These are phyloP conservation scores for Piper betle DNA, from an alignment of 164 flowering plant genomes.

Conservation along the genomic window DNA sequence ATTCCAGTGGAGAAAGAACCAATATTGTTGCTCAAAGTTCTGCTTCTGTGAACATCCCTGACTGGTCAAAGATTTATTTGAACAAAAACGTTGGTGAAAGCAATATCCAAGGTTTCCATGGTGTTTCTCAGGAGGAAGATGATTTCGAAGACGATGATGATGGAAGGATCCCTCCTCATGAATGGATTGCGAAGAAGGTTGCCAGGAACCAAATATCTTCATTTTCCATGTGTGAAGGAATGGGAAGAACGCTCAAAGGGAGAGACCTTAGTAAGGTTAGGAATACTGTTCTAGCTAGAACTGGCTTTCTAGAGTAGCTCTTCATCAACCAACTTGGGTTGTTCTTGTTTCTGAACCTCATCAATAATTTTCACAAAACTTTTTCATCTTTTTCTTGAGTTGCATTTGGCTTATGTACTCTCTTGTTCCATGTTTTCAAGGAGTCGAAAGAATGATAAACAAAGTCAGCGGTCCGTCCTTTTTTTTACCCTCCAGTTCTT, in stretches of 20 bases:
- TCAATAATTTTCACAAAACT: too few relatives aligned
- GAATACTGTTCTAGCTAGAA: conserved; percentile 62
- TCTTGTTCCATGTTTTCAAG: too few relatives aligned
- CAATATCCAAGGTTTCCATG: conserved; percentile 1
- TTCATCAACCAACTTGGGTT: too few relatives aligned
- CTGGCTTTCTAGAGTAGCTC: conserved; percentile 77
- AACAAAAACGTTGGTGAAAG: conserved; percentile 10
- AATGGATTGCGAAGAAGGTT: conserved; percentile 57
- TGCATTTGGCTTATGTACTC: too few relatives aligned
- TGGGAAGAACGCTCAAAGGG: conserved; percentile 88
- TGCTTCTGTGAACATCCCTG: conserved; percentile 49
- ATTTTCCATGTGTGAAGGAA: conserved; percentile 74
- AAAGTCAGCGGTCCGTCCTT: too few relatives aligned
- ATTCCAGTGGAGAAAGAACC: conserved; percentile 4
- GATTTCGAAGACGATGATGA: conserved; percentile 34
- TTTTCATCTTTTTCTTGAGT: too few relatives aligned
- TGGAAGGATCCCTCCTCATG: conserved; percentile 79
- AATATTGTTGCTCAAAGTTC: conserved; percentile 26
- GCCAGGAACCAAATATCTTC: conserved; percentile 63
- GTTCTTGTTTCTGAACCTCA: too few relatives aligned
- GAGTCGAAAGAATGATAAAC: too few relatives aligned
- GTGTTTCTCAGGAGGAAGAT: neutral
- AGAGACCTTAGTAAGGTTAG: conserved; percentile 78
- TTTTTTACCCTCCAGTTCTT: too few relatives aligned
- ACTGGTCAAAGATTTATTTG: conserved; percentile 61